These are phyloP conservation scores for Dactylellina parvicollis DNA, from an alignment of 2,329 filamentous ascomycete species.

Conservation along the genomic window DNA sequence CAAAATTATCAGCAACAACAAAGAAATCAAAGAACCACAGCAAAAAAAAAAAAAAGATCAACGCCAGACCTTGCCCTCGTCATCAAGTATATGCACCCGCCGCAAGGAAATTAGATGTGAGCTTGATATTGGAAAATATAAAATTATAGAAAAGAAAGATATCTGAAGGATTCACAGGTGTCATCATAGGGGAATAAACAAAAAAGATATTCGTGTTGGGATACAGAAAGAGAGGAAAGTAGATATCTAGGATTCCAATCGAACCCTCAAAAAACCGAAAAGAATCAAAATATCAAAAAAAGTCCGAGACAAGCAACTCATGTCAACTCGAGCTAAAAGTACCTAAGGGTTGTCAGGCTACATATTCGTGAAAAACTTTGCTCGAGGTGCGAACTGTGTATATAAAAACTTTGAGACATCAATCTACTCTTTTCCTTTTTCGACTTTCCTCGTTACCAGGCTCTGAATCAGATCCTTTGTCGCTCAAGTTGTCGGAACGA, in stretches of 20 bases:
- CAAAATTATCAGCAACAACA: slow-evolving; percentile 10
- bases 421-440: slow-evolving; percentile 49
- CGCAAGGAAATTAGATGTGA: slow-evolving; percentile 18
- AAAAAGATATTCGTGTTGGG: not conserved
- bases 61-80: slow-evolving; percentile 42
- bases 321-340: not conserved
- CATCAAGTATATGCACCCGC: slow-evolving; percentile 28
- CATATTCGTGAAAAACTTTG: not conserved
- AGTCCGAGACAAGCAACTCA: not conserved
- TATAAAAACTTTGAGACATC: not conserved
- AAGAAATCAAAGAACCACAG: slow-evolving; percentile 14
- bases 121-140: slow-evolving; percentile 17
- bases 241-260: not conserved
- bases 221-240: not conserved
- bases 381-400: not conserved
- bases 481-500: slow-evolving; percentile 45
- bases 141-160: not conserved
- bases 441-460: slow-evolving; percentile 41
- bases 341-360: not conserved
- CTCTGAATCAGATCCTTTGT: slow-evolving; percentile 49
- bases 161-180: not conserved
- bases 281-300: slow-evolving; percentile 8
- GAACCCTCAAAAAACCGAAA: not conserved
- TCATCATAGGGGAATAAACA: slow-evolving; percentile 5
- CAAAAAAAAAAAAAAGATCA: slow-evolving; percentile 44